Conservation (phyloP, 331 rosid genomes). For the Spiraea crenata region DNA sequence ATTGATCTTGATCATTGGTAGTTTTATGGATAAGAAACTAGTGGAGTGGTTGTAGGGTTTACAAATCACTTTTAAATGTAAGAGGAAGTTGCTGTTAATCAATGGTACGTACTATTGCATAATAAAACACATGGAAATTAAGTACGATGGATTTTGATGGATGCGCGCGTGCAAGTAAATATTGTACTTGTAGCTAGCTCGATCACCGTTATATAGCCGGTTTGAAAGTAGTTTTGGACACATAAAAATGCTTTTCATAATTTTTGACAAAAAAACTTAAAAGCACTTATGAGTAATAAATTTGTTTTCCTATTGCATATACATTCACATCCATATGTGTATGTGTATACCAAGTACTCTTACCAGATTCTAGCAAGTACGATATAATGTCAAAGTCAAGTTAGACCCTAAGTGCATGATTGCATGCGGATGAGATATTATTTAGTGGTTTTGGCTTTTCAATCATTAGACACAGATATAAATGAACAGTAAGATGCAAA, state of each 20-base stretch:
- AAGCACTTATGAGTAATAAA: no score
- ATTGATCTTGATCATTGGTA: neutral
- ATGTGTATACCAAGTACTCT: no score
- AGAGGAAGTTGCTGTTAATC: neutral
- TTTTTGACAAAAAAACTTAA: no score
- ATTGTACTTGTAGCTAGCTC: no score
- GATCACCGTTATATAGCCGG: no score
- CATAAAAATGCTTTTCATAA: no score
- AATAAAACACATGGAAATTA: slow-evolving; percentile 19
- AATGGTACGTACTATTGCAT: neutral
- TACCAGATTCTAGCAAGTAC: no score
- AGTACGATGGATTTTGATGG: neutral
- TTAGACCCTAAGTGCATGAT: neutral
- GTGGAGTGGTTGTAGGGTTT: slow-evolving; percentile 16
- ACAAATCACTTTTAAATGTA: neutral
- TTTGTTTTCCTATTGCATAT: no score
- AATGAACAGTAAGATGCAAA: neutral
- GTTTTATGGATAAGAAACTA: neutral
- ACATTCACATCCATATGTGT: no score
- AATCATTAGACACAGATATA: neutral
- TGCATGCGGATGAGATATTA: neutral
- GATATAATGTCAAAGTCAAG: no score
- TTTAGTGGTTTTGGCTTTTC: neutral
- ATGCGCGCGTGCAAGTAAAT: no score
- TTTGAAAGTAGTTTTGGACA: no score